These are phyloP conservation scores for Inosperma sp. DNA, from an alignment of 768 basidiomycete species.

Conservation along the genomic window DNA sequence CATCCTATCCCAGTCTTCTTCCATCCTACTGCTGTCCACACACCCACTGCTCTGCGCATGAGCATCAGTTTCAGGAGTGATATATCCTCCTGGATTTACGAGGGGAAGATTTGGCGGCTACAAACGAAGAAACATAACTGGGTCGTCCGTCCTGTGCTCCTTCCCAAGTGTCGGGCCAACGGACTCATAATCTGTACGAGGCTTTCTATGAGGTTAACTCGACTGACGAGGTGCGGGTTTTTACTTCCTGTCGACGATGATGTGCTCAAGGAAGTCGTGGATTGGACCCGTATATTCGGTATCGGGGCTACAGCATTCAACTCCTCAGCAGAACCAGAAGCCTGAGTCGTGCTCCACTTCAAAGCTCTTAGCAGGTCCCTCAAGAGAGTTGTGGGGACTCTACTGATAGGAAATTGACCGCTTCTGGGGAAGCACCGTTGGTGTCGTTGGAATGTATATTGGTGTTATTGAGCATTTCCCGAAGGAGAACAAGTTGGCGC, in stretches of 20 bases:
- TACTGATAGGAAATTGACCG: constrained; percentile 23
- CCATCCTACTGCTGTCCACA: constrained; percentile 28
- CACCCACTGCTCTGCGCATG: constrained; percentile 1
- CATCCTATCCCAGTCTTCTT: constrained; percentile 81
- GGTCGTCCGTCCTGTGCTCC: constrained; percentile 31
- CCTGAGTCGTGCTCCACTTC: constrained; percentile 41
- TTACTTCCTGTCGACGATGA: constrained; percentile 45
- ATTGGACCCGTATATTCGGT: constrained; percentile 26
- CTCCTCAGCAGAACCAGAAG: too few relatives aligned
- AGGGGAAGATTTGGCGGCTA: constrained; percentile 53
- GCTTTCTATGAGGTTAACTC: constrained; percentile 33
- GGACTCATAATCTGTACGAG: constrained; percentile 17
- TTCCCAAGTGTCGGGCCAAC: background rate
- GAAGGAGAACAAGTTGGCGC: constrained; percentile 70
- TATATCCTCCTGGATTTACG: constrained; percentile 77
- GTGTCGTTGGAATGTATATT: constrained; percentile 24
- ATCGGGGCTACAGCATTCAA: constrained; percentile 18
- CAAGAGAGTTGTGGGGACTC: constrained; percentile 29
- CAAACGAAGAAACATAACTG: constrained; percentile 41
- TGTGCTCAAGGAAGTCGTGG: constrained; percentile 56
- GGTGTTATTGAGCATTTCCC: constrained; percentile 64
- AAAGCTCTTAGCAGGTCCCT: constrained; percentile 70
- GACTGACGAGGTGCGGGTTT: constrained; percentile 29
- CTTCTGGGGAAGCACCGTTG: background rate
- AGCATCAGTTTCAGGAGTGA: constrained; percentile 48